Conservation (phyloP, 2,329 filamentous ascomycete genomes). For the Incumbomyces lentus region DNA sequence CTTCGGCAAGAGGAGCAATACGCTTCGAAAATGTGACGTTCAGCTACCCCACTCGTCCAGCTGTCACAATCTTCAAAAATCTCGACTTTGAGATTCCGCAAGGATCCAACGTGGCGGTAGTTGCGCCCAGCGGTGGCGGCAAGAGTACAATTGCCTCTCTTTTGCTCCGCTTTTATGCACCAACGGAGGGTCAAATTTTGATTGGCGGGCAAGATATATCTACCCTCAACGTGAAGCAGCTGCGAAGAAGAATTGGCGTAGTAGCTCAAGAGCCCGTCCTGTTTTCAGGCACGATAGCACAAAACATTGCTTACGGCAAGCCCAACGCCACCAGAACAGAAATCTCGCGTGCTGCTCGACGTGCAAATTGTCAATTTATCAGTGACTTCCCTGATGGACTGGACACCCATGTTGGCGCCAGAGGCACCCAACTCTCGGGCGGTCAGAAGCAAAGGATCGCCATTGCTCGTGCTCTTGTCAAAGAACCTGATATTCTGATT, state of each 20-base stretch:
- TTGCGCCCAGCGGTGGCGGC: slow-evolving; percentile 88
- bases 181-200: slow-evolving; percentile 63
- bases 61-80: slow-evolving; percentile 80
- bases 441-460: slow-evolving; percentile 97
- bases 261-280: slow-evolving; percentile 93
- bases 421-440: slow-evolving; percentile 86
- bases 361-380: slow-evolving; percentile 95
- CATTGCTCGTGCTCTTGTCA: slow-evolving; percentile 87
- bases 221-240: slow-evolving; percentile 82
- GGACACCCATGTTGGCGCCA: slow-evolving; percentile 83
- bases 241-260: slow-evolving; percentile 85
- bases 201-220: slow-evolving; percentile 79
- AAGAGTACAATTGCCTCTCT: slow-evolving; percentile 95
- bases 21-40: slow-evolving; percentile 79
- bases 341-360: slow-evolving; percentile 74
- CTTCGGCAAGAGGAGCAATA: slow-evolving; percentile 78
- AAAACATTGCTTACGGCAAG: slow-evolving; percentile 85
- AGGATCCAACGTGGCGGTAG: slow-evolving; percentile 89
- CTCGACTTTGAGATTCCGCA: slow-evolving; percentile 85
- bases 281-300: slow-evolving; percentile 65
- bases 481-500: slow-evolving; percentile 92
- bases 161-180: slow-evolving; percentile 81
- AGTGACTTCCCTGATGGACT: slow-evolving; percentile 92
- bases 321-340: slow-evolving; percentile 67
- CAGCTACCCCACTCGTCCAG: slow-evolving; percentile 85